Evolutionary conservation across 495 filamentous ascomycete species (phyloP), one percentile per base, ranked within the genome.

Genomic region (Rhypophila decipiens): DNA sequence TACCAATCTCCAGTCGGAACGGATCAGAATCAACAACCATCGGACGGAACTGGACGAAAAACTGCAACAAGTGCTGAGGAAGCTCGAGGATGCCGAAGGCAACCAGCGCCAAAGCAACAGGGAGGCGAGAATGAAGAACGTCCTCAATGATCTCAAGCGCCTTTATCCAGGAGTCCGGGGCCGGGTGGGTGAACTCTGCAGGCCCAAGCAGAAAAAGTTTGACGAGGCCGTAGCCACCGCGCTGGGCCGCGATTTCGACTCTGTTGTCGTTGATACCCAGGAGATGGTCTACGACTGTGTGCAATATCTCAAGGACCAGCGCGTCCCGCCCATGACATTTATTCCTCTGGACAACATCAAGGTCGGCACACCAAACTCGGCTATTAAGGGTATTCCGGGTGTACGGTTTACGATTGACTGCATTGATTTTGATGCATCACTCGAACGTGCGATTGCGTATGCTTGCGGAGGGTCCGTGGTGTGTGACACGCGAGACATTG

Each of bases 271-370:
- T n/a, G 93, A 99, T 56, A 94, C 84, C 22, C 89, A 96, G 57
- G 96, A 93, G 71, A 90, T 84, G 0, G 94, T 87, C 23, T 85
- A 87, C 51, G 88, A 96, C 51, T 97, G 90, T 59, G 91, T 99
- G 36, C 84, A 95, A 56, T 93, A 94, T 64, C 77, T 97, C 39
- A 88, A 88, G 48, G 90, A 96, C 44, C 89, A 96, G 59, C 82
- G 85, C 27, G 79, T 83, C 18, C 82, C 86, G 20, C 87, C 88
- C 51, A 83, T 89, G 46, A 96, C 87, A 1, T 97, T 97, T 65
- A 85, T 97, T 46, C 93, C 93, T 1, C 76, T 97, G 11, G 93
- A 99, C 68, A 96, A 95, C 20, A 96, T 99, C 58, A 93, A 96
- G 54, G 87, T 95, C 58, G 88, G 85, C 58, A 80, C 86, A 9